Evolutionary conservation across 129 eudicot genomes (phyloP).

Genomic region (Centella asiatica): DNA sequence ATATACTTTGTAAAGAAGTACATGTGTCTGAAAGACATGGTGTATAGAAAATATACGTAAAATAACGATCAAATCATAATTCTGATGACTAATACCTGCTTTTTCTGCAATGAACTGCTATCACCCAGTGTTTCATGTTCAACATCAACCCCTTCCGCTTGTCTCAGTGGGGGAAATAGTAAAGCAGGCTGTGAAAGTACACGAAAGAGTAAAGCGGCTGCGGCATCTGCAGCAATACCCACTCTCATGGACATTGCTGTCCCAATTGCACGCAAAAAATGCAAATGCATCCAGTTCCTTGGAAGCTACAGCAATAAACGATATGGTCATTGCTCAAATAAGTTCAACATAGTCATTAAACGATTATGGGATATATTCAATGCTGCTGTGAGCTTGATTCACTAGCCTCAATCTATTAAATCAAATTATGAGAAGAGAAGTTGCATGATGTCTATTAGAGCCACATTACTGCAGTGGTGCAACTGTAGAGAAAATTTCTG

Average conservation of each 20-base stretch:
- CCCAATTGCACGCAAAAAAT: conserved; percentile 94
- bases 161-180: conserved; percentile 89
- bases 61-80: conserved; percentile 1
- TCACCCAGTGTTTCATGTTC: conserved; percentile 46
- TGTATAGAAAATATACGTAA: not conserved
- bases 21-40: not conserved
- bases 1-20: not conserved
- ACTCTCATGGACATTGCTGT: conserved; percentile 96
- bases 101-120: conserved; percentile 38
- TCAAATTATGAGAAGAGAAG: not conserved
- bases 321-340: conserved; percentile 10
- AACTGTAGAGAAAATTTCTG: too few species aligned
- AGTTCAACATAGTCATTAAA: too few species aligned
- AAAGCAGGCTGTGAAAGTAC: conserved; percentile 95
- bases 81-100: conserved; percentile 44
- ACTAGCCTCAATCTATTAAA: not conserved
- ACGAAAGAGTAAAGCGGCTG: conserved; percentile 95
- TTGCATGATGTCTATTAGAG: too few species aligned
- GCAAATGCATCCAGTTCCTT: conserved; percentile 98
- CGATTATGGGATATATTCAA: too few species aligned
- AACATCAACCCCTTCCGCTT: conserved; percentile 72
- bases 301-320: conserved; percentile 60
- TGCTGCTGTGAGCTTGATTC: not conserved
- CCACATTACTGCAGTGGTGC: too few species aligned
- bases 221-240: conserved; percentile 98